phyloP scores from a whole-genome alignment of 768 basidiomycete genomes.

The Suillus discolor region DNA sequence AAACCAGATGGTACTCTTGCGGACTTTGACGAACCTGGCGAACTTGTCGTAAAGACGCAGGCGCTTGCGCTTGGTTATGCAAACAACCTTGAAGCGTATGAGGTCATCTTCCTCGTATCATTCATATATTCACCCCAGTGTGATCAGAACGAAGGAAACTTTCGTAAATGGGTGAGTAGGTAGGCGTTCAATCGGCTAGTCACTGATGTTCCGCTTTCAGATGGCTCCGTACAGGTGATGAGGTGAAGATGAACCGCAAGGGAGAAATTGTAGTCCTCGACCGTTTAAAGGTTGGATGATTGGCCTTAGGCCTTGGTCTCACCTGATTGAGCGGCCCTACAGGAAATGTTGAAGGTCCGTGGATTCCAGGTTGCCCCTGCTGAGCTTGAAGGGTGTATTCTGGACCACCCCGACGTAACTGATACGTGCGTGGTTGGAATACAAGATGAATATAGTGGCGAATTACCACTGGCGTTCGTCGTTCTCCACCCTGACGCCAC shows the following conservation, averaged over 20 bases:
- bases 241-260: constrained; percentile 63
- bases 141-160: constrained; percentile 58
- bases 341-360: constrained; percentile 76
- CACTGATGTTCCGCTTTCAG: constrained; percentile 28
- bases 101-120: constrained; percentile 14
- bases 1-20: constrained; percentile 60
- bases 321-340: background rate
- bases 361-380: constrained; percentile 63
- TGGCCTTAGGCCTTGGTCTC: background rate
- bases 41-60: constrained; percentile 62
- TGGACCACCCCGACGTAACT: constrained; percentile 59
- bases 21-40: constrained; percentile 60
- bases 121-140: constrained; percentile 13
- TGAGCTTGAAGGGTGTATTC: constrained; percentile 66
- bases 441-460: constrained; percentile 75
- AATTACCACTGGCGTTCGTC: constrained; percentile 72
- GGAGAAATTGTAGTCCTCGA: constrained; percentile 72
- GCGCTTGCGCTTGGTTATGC: constrained; percentile 61
- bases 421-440: constrained; percentile 69
- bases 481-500: constrained; percentile 48
- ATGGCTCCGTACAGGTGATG: constrained; percentile 74
- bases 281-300: constrained; percentile 60
- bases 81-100: constrained; percentile 63
- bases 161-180: constrained; percentile 50
- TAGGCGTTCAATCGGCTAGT: background rate